Conservation (phyloP, 495 filamentous ascomycete genomes). For the Penicillium mononematosum region DNA sequence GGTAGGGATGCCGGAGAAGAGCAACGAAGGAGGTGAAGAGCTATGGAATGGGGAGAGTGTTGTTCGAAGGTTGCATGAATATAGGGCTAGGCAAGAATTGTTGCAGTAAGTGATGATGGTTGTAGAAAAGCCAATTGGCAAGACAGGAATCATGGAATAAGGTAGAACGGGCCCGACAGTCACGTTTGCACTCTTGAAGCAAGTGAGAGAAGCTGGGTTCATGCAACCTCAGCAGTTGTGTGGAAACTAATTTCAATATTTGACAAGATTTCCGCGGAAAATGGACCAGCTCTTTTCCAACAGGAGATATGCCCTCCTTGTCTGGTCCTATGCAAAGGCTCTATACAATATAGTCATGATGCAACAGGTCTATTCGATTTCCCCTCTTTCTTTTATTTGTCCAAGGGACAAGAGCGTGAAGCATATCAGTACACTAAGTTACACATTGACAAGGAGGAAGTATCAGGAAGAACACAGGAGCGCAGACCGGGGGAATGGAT, state of each 20-base stretch:
- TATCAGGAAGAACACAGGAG: conserved; percentile 20
- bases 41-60: conserved; percentile 29
- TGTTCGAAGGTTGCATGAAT: conserved; percentile 13
- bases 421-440: conserved; percentile 40
- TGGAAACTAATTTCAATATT: no score
- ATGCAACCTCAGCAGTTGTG: no score
- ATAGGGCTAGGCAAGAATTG: conserved; percentile 12
- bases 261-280: no score
- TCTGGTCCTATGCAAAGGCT: background rate
- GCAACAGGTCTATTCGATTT: conserved; percentile 33
- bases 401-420: conserved; percentile 16
- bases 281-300: no score
- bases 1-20: conserved; percentile 32
- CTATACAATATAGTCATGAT: conserved; percentile 10
- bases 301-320: no score
- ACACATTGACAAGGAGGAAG: conserved; percentile 21
- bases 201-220: no score
- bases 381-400: conserved; percentile 15
- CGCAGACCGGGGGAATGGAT: conserved; percentile 30
- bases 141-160: no score
- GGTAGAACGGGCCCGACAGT: no score
- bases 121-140: no score
- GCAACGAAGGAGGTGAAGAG: conserved; percentile 11
- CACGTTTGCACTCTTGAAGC: no score
- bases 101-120: no score